These are phyloP conservation scores for Berberis thunbergii DNA, from an alignment of 164 flowering plant genomes.

Conservation along the genomic window DNA sequence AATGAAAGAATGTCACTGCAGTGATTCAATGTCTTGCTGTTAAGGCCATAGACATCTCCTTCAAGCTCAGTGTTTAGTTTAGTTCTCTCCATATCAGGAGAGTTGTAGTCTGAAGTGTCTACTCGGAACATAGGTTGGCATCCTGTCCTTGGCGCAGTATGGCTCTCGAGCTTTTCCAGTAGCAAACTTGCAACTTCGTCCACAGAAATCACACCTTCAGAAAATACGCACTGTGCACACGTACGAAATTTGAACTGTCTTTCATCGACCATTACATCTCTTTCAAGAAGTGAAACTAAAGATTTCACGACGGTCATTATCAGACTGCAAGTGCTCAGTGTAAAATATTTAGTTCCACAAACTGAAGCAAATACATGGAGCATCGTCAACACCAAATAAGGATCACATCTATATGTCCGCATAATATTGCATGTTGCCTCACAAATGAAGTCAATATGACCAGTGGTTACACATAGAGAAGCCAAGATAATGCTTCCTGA, in stretches of 20 bases:
- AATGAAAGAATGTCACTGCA: conserved; percentile 45
- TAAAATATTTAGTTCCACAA: conserved; percentile 43
- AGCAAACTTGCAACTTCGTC: conserved; percentile 36
- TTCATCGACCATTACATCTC: conserved; percentile 6
- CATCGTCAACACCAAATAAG: conserved; percentile 31
- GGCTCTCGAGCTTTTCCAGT: conserved; percentile 34
- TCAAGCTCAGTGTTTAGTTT: conserved; percentile 2
- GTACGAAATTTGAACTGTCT: conserved; percentile 16
- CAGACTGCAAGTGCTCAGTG: conserved; percentile 15
- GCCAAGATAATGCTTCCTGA: conserved; percentile 51
- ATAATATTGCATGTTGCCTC: conserved; percentile 59
- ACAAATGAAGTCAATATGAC: conserved; percentile 38
- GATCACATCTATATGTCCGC: conserved; percentile 19
- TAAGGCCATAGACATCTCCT: no score
- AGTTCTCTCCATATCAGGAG: conserved; percentile 6
- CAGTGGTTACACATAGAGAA: conserved; percentile 46
- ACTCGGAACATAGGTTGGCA: conserved; percentile 11
- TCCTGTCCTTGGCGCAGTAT: conserved; percentile 10
- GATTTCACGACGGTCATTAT: conserved; percentile 45
- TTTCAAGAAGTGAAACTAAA: conserved; percentile 43
- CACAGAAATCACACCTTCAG: conserved; percentile 3
- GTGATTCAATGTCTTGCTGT: conserved; percentile 6
- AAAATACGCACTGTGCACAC: conserved; percentile 50
- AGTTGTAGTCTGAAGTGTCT: background rate
- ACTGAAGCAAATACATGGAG: conserved; percentile 70